Evolutionary conservation across 2,329 filamentous ascomycete genomes (phyloP).

Genomic region (Erysiphe pulchra): DNA sequence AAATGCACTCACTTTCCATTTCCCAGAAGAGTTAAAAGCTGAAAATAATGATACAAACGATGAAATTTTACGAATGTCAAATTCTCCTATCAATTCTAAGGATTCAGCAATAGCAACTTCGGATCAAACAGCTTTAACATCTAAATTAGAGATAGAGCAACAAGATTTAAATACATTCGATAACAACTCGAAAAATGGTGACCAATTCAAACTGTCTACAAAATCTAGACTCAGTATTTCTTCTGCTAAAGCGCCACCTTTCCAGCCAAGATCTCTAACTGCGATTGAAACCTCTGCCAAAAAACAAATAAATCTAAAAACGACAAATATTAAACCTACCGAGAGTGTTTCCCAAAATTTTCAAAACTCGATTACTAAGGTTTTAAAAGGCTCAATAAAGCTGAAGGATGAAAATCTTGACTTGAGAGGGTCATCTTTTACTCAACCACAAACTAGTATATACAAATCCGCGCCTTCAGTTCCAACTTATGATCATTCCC

Average conservation of each 20-base stretch:
- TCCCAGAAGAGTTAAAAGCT: not conserved
- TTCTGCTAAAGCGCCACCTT: conserved; percentile 14
- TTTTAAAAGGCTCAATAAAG: too few relatives aligned
- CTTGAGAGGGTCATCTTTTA: too few relatives aligned
- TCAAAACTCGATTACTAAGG: too few relatives aligned
- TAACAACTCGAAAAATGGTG: not conserved
- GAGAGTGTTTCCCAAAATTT: too few relatives aligned
- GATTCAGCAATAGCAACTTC: too few relatives aligned
- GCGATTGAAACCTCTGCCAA: not conserved
- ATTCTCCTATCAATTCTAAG: too few relatives aligned
- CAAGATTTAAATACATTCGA: not conserved
- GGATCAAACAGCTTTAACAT: too few relatives aligned
- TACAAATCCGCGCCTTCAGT: too few relatives aligned
- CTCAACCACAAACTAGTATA: too few relatives aligned
- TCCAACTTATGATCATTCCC: too few relatives aligned
- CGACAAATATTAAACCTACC: too few relatives aligned
- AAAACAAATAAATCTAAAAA: not conserved
- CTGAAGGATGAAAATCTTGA: too few relatives aligned
- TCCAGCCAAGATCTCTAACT: conserved; percentile 11
- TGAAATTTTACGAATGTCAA: not conserved
- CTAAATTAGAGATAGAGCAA: not conserved
- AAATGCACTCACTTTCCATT: conserved; percentile 1
- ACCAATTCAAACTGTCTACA: conserved; percentile 1
- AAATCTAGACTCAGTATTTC: conserved; percentile 11
- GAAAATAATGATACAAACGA: not conserved